Conservation (phyloP, 106 monocot species). For the Dioscorea dumetorum region DNA sequence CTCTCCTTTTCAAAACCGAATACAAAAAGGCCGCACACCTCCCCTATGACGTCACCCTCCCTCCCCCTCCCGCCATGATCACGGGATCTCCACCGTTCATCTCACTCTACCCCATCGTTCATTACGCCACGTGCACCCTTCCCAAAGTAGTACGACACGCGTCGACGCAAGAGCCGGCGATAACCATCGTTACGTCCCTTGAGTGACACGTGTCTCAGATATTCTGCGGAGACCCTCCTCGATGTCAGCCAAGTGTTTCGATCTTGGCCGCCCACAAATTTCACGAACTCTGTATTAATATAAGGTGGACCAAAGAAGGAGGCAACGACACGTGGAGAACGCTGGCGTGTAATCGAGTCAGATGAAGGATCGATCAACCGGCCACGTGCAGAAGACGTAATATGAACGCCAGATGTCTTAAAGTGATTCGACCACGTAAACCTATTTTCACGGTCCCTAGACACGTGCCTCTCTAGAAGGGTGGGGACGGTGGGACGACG, state of each 20-base stretch:
- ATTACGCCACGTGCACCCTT: not conserved
- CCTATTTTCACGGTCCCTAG: too few species aligned
- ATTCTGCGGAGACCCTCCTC: not conserved
- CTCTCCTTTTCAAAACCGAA: not conserved
- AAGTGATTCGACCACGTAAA: too few species aligned
- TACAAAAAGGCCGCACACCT: not conserved
- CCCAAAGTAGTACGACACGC: not conserved
- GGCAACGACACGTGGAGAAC: not conserved
- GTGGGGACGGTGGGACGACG: too few species aligned
- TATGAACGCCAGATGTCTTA: too few species aligned
- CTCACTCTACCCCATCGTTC: not conserved
- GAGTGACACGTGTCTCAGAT: not conserved
- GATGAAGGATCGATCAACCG: not conserved
- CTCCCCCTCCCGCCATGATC: not conserved
- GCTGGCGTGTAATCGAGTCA: conserved; percentile 1
- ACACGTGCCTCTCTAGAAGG: too few species aligned
- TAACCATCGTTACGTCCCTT: not conserved
- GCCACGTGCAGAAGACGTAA: too few species aligned
- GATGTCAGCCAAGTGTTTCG: not conserved
- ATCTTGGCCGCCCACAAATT: too few species aligned
- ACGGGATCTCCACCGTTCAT: not conserved
- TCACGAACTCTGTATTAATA: too few species aligned
- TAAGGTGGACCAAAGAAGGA: too few species aligned
- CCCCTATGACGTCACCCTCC: not conserved
- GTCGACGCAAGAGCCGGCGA: not conserved